Evolutionary conservation across 345 rosid species (phyloP), one percentile per base, ranked within the genome.

Genomic region (Laguncularia racemosa): DNA sequence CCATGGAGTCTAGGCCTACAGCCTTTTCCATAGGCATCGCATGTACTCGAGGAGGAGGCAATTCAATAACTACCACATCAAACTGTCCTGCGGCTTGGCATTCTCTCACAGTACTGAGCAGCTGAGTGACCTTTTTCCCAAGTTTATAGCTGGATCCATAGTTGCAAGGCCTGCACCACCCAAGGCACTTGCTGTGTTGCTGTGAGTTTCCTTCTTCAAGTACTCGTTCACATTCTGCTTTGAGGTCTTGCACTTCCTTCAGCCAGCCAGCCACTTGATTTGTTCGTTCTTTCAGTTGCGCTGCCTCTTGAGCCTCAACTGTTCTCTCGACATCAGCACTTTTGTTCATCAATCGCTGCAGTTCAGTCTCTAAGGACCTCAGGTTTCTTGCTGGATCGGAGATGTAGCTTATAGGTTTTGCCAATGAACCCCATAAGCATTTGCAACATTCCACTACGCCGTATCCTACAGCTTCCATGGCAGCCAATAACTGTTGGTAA

Each of bases 71-170:
- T 13, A 50, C 20, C 33, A 12, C 16, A 13, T 40, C 16, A 43
- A 60, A 60, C 11, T 48, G 2, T 16, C 64, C 56, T 43, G 14
- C 16, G 10, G 13, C 46, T 16, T 10, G 18, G 23, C 48, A 21
- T 21, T 49, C 54, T 33, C 16, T 33, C 21, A 59, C 52, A 17
- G 20, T 26, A 2, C 10, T 46, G n/a, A n/a, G 54, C 62, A 48
- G 28, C 17, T 26, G n/a, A 8, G 2, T 50, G 14, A 48, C 46
- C 2, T 52, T 16, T 47, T 59, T 69, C 19, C 73, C 68, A 2
- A 69, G 52, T 64, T 63, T 69, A 43, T 69, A 62, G 26, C 64
- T 53, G 45, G 60, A 52, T 53, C 64, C 16, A 52, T 60, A 58
- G 46, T 53, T 69, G 43, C 15, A 50, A 12, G 63, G 53, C 40